Conservation (phyloP, 2,329 filamentous ascomycete genomes). For the Microdochium paspali region DNA sequence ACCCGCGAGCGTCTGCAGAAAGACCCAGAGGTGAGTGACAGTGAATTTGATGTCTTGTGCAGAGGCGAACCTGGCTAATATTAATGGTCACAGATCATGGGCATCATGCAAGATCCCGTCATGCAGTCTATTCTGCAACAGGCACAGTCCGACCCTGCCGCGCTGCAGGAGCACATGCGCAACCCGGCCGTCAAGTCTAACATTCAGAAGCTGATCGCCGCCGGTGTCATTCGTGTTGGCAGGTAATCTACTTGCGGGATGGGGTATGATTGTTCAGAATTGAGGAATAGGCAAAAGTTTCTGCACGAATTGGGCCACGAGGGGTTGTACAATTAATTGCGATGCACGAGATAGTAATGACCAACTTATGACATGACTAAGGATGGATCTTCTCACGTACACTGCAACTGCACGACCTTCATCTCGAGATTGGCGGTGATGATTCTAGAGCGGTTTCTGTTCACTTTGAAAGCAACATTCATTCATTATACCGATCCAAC, state of each 20-base stretch:
- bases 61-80: conserved; percentile 12
- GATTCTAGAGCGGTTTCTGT: no score
- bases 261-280: no score
- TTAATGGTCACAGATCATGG: conserved; percentile 54
- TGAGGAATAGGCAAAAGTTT: no score
- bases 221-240: conserved; percentile 67
- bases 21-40: conserved; percentile 70
- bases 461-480: no score
- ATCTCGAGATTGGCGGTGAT: no score
- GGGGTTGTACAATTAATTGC: neutral
- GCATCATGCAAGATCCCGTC: conserved; percentile 87
- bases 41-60: neutral
- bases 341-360: neutral
- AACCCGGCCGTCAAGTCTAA: conserved; percentile 78
- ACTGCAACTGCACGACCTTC: neutral
- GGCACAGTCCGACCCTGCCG: conserved; percentile 85
- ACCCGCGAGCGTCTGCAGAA: conserved; percentile 83
- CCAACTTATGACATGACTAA: neutral
- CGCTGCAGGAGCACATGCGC: conserved; percentile 94
- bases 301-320: no score
- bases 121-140: conserved; percentile 98
- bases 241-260: neutral
- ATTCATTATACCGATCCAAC: neutral
- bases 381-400: neutral
- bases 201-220: conserved; percentile 90